Evolutionary conservation across 768 basidiomycete species (phyloP), one percentile per base, ranked within the genome.

Genomic region (Lentinus brumalis): DNA sequence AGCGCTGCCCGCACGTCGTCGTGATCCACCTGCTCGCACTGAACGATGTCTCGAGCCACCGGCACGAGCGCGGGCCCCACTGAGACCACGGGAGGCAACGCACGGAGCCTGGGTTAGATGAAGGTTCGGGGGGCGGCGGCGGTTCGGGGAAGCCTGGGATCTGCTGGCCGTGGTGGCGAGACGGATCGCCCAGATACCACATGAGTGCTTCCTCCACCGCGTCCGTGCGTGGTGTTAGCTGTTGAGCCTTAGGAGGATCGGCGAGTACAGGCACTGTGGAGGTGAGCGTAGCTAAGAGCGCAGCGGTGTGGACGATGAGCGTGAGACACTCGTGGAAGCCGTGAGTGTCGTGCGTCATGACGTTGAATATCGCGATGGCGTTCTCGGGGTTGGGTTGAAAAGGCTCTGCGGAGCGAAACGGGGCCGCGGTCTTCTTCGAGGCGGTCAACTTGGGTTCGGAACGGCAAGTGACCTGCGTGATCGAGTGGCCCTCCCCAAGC

Each of bases 1-100:
- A 68, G 30, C 73, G 70, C 50, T 74, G 71, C 7, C 73, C 73
- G 26, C 69, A 70, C 0, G 70, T 71, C 30, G 70, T 70, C 29
- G 73, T 73, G 56, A 74, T 73, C 73, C 73, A 74, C 11, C 68
- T 67, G 41, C 61, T 64, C 2, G 67, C 65, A 5, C 65, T 59
- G 26, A 60, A 61, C 16, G 70, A 68, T 15, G 59, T 59, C n/a
- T 67, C 66, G 50, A 71, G 69, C 65, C 67, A 71, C 16, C 71
- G 66, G 31, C 68, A 70, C 11, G 51, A 30, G 0, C 53, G 42
- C 16, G 66, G 59, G 29, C 71, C 73, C 73, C 73, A 74, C 9
- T 56, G 40, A 4, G 45, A 39, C 71, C 71, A 74, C 3, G 54
- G 35, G 35, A 63, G 32, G 3, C 52, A 57, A 4, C 51, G 61